A percentile compares a stretch with the other conserved stretches of the same genome.
These are phyloP conservation scores for Ogataea minuta DNA, from an alignment of 805 yeast species.

Conservation along the genomic window DNA sequence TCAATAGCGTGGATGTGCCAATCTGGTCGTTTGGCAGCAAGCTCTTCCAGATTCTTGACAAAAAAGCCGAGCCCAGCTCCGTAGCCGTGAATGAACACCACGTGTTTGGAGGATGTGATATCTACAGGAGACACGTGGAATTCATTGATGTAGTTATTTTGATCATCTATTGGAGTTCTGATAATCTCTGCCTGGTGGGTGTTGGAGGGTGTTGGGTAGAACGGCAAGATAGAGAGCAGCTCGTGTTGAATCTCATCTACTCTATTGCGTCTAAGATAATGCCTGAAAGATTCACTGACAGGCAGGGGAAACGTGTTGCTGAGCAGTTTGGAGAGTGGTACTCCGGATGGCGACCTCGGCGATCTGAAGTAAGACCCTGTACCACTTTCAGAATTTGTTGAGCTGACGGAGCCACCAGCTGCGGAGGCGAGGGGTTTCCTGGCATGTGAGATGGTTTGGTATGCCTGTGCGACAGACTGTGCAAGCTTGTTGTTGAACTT, in stretches of 20 bases:
- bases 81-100: constrained; percentile 87
- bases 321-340: constrained; percentile 55
- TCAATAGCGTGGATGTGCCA: constrained; percentile 88
- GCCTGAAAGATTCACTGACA: constrained; percentile 49
- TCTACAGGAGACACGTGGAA: constrained; percentile 51
- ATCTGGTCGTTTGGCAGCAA: constrained; percentile 34
- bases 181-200: constrained; percentile 45
- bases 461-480: constrained; percentile 15
- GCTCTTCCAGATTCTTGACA: constrained; percentile 58
- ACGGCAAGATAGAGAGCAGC: constrained; percentile 54
- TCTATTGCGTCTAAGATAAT: constrained; percentile 38
- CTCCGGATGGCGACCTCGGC: constrained; percentile 66
- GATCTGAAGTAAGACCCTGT: constrained; percentile 38
- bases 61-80: constrained; percentile 89
- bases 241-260: constrained; percentile 37
- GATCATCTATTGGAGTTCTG: constrained; percentile 52
- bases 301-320: constrained; percentile 58
- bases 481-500: constrained; percentile 12
- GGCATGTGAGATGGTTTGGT: constrained; percentile 13
- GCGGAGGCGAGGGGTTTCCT: constrained; percentile 14
- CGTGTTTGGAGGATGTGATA: constrained; percentile 36
- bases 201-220: constrained; percentile 53
- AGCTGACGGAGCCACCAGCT: constrained; percentile 2
- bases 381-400: constrained; percentile 1
- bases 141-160: constrained; percentile 65